Conservation (phyloP, 768 basidiomycete genomes). For the Trichaptum fuscoviolaceum region DNA sequence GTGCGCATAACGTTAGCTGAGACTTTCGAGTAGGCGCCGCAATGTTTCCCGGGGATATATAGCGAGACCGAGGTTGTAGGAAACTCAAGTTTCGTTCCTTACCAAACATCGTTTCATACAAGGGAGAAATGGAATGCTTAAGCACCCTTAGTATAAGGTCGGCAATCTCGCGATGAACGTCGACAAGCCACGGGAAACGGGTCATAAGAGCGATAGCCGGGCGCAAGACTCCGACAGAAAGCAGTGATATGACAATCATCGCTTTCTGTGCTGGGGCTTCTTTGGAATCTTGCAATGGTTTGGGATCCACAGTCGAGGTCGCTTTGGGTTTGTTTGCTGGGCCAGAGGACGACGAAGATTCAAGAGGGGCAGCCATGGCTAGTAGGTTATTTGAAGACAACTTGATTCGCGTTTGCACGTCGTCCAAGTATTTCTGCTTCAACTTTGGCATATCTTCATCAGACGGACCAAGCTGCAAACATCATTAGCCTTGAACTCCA, state of each 20-base stretch:
- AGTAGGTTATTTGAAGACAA: slow-evolving; percentile 70
- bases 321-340: slow-evolving; percentile 31
- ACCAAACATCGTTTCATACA: slow-evolving; percentile 51
- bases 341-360: slow-evolving; percentile 38
- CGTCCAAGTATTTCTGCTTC: slow-evolving; percentile 58
- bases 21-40: slow-evolving; percentile 54
- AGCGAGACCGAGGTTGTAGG: slow-evolving; percentile 57
- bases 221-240: slow-evolving; percentile 79
- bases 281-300: slow-evolving; percentile 39
- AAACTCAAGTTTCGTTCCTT: slow-evolving; percentile 63
- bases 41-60: slow-evolving; percentile 50
- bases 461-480: slow-evolving; percentile 55
- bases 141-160: slow-evolving; percentile 80
- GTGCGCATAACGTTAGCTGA: slow-evolving; percentile 69
- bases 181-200: slow-evolving; percentile 80
- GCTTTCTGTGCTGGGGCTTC: slow-evolving; percentile 68
- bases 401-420: slow-evolving; percentile 58
- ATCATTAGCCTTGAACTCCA: slow-evolving; percentile 10
- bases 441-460: slow-evolving; percentile 74
- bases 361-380: slow-evolving; percentile 81
- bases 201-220: slow-evolving; percentile 75
- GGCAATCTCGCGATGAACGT: slow-evolving; percentile 76
- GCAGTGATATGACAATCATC: slow-evolving; percentile 70
- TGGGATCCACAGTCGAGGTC: slow-evolving; percentile 32
- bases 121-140: slow-evolving; percentile 57